Evolutionary conservation across 2,329 filamentous ascomycete genomes (phyloP).

Genomic region (Fusarium fracticaudum): DNA sequence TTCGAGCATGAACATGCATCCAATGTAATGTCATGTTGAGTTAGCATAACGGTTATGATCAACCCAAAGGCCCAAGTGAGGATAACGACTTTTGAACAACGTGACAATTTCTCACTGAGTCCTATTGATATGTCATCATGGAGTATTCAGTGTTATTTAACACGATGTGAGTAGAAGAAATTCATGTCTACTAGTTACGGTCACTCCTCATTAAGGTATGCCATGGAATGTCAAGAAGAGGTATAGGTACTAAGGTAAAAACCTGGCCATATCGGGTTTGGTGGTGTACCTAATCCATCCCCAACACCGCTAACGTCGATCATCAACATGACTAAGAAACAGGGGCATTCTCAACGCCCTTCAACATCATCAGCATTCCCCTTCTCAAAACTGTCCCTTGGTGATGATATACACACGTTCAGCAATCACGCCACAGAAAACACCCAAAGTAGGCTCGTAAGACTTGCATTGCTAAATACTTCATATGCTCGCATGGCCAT

Average conservation of each 20-base stretch:
- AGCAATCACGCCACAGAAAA: not conserved
- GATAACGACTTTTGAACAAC: not conserved
- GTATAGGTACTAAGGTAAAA: not conserved
- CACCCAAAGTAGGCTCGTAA: not conserved
- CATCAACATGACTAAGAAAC: constrained; percentile 20
- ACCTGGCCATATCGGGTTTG: constrained; percentile 5
- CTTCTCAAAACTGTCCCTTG: not conserved
- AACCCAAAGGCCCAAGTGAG: not conserved
- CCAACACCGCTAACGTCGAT: not conserved
- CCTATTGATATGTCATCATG: not conserved
- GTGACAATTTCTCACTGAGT: not conserved
- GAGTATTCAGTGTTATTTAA: not conserved
- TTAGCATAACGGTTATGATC: constrained; percentile 21
- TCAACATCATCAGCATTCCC: not conserved
- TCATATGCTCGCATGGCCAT: constrained; percentile 3
- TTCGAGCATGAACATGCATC: not conserved
- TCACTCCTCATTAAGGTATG: no score
- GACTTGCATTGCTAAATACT: constrained; percentile 20
- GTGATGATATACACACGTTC: not conserved
- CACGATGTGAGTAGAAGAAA: not conserved
- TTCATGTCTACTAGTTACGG: no score
- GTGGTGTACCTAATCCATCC: not conserved
- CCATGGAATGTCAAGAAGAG: not conserved
- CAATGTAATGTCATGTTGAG: constrained; percentile 7
- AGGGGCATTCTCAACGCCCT: constrained; percentile 22